Conservation (phyloP, 2,329 filamentous ascomycete genomes). For the Pleomassaria siparia region DNA sequence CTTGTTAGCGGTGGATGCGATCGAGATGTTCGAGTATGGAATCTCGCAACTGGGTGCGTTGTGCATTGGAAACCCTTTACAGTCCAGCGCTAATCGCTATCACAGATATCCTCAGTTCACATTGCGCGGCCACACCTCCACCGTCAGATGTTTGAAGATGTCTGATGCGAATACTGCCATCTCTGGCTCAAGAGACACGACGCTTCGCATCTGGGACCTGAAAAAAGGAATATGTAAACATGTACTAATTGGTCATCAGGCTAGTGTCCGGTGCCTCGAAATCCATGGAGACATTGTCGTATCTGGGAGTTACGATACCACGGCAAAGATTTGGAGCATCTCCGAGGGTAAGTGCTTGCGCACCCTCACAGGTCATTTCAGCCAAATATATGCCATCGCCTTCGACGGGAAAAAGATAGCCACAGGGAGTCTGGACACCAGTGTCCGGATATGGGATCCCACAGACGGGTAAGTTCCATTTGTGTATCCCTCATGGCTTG, state of each 20-base stretch:
- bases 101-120: constrained; percentile 51
- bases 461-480: constrained; percentile 68
- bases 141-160: constrained; percentile 97
- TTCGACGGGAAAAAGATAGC: constrained; percentile 94
- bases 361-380: constrained; percentile 91
- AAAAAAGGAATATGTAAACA: constrained; percentile 84
- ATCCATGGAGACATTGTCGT: constrained; percentile 96
- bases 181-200: constrained; percentile 93
- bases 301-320: constrained; percentile 98
- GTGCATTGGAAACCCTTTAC: background rate
- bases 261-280: constrained; percentile 90
- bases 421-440: constrained; percentile 94
- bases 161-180: constrained; percentile 91
- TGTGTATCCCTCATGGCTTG: constrained; percentile 13
- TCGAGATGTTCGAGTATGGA: constrained; percentile 94
- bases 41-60: constrained; percentile 84
- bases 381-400: constrained; percentile 97
- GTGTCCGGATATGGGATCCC: constrained; percentile 95
- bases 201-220: constrained; percentile 93
- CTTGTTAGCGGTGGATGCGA: constrained; percentile 96
- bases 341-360: constrained; percentile 90
- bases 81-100: background rate
- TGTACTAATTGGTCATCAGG: constrained; percentile 90
- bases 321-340: constrained; percentile 96
- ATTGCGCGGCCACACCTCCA: constrained; percentile 91